A percentile compares a stretch with the other conserved stretches of the same genome.
phyloP scores from a whole-genome alignment of 2,329 filamentous ascomycete species.

The Fusarium sp. region DNA sequence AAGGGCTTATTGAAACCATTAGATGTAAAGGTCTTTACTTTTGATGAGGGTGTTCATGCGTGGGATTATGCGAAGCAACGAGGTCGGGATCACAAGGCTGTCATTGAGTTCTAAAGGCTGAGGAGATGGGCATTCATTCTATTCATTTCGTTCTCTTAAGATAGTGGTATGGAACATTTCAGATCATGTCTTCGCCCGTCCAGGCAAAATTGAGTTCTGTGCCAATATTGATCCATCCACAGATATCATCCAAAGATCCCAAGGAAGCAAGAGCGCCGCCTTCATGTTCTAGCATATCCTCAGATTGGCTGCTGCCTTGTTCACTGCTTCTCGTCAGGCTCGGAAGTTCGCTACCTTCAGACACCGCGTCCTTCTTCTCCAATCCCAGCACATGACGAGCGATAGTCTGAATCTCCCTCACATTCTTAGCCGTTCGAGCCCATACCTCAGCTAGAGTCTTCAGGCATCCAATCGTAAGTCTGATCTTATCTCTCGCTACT shows the following conservation, averaged over 20 bases:
- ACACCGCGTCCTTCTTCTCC: neutral
- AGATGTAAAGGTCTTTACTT: neutral
- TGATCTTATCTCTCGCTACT: conserved; percentile 32
- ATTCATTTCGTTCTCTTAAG: too few relatives aligned
- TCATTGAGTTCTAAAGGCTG: conserved; percentile 8
- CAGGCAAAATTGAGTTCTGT: neutral
- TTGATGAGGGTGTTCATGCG: conserved; percentile 3
- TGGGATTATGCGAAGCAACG: conserved; percentile 18
- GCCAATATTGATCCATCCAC: conserved; percentile 9
- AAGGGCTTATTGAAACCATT: conserved; percentile 5
- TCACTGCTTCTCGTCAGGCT: conserved; percentile 5
- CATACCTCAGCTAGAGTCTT: conserved; percentile 24
- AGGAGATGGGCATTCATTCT: too few relatives aligned
- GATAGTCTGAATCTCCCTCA: conserved; percentile 37
- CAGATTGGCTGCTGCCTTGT: neutral
- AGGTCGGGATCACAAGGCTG: conserved; percentile 12
- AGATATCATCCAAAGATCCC: conserved; percentile 21
- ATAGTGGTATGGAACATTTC: neutral
- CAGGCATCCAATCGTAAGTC: conserved; percentile 34
- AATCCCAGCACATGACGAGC: conserved; percentile 34
- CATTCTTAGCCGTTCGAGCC: conserved; percentile 32
- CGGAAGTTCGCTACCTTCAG: neutral
- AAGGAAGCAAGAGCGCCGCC: neutral
- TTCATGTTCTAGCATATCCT: fast-evolving
- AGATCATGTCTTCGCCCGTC: neutral